Percentiles rank a stretch among this genome's conserved stretches.
phyloP scores from a whole-genome alignment of 2,329 filamentous ascomycete species.

The Cladosporium sp. region DNA sequence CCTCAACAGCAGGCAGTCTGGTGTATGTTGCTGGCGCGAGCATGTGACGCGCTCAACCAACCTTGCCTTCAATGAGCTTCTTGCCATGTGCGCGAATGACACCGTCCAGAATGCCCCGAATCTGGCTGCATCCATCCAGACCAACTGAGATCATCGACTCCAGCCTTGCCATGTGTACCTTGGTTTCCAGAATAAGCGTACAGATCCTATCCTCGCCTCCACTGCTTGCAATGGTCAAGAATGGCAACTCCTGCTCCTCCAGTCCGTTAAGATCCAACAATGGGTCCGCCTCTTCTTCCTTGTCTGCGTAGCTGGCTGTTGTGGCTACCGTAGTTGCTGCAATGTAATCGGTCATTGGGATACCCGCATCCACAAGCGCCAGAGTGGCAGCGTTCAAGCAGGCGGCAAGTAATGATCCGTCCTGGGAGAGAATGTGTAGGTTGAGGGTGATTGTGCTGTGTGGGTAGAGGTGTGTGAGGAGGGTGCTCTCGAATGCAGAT shows the following conservation, averaged over 20 bases:
- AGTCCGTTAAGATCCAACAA: slow-evolving; percentile 76
- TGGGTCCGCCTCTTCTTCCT: slow-evolving; percentile 74
- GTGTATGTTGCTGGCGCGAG: background rate
- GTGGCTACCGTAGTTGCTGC: slow-evolving; percentile 85
- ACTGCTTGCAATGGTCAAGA: slow-evolving; percentile 76
- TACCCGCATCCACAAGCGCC: slow-evolving; percentile 88
- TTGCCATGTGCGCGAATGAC: slow-evolving; percentile 73
- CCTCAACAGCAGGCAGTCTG: background rate
- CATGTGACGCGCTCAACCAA: slow-evolving; percentile 18
- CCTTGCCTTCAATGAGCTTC: slow-evolving; percentile 56
- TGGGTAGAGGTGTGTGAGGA: slow-evolving; percentile 87
- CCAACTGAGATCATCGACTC: slow-evolving; percentile 93
- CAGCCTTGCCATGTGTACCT: slow-evolving; percentile 76
- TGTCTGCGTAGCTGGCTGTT: slow-evolving; percentile 63
- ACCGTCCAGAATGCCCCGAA: slow-evolving; percentile 76
- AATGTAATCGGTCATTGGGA: slow-evolving; percentile 93
- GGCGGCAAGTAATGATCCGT: slow-evolving; percentile 85
- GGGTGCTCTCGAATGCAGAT: slow-evolving; percentile 71
- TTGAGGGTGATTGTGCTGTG: slow-evolving; percentile 81
- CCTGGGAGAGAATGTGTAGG: slow-evolving; percentile 84
- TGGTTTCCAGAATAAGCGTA: slow-evolving; percentile 82
- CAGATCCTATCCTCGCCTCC: slow-evolving; percentile 66
- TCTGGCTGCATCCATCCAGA: slow-evolving; percentile 86
- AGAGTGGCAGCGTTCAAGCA: slow-evolving; percentile 90
- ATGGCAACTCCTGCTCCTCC: slow-evolving; percentile 87